Base-by-base conservation (phyloP, 2,329 filamentous ascomycete species). In the Neofusicoccum kwambonambiense region DNA sequence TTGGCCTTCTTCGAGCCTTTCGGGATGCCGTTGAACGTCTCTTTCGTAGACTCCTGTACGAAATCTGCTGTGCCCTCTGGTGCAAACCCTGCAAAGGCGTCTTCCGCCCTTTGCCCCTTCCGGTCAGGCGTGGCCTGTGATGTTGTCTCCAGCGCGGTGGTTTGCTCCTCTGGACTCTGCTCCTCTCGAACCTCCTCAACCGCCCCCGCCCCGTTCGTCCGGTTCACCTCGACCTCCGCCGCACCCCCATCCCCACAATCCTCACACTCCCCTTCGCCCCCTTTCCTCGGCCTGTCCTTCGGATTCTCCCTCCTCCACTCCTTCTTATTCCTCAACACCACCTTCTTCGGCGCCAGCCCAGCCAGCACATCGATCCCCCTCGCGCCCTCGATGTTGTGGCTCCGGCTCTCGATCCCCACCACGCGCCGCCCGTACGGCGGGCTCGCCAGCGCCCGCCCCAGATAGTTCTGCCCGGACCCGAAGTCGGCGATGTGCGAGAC, bases 401-500 rank as follows among this genome's bases (percentile, higher is more conserved):
- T 89, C 68, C 89, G 88, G 65, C 92, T 91, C 78, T 99, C 95
- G 39, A 99, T 92, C 1, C 94, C 95, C 63, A 98, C 88, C 49
- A 98, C 90, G 69, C 93, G 87, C 71, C 89, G 88, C 72, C 93
- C 91, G 79, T 96, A 97, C 0, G 93, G 93, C 62, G 89, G 84
- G 67, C 90, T 92, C 13, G 94, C 94, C 65, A 99, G 82, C 1
- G 92, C 90, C 51, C 95, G 86, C 0, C 95, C 94, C 3, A 99
- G 87, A 73, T 99, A 99, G 74, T 97, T 98, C 76, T 98, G 94
- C 0, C 95, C 95, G 62, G 93, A 97, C 34, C 95, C 95, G 77
- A 98, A 97, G 78, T 99, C 95, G 56, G 98, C 89, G 65, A 97
- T 88, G 79, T 98, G 93, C 0, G 92, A 91, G 66, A 97, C 88